These are phyloP conservation scores for Bolboschoenus planiculmis DNA, from an alignment of 176 grass and related monocot genomes.

Conservation along the genomic window DNA sequence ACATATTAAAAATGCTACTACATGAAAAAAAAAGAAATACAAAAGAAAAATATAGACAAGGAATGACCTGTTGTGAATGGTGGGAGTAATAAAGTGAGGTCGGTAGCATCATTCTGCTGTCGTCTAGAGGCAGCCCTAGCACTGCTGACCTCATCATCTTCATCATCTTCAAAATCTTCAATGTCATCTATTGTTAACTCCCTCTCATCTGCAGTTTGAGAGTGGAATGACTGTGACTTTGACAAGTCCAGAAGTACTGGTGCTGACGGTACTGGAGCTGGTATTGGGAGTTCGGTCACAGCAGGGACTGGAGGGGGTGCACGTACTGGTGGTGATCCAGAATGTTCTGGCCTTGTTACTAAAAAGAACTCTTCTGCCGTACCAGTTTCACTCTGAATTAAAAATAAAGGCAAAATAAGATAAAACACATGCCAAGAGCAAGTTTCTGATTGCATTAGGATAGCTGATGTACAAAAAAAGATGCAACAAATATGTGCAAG, in stretches of 20 bases:
- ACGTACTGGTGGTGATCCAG: conserved; percentile 66
- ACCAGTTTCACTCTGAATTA: conserved; percentile 61
- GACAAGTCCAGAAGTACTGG: conserved; percentile 36
- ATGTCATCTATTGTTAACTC: conserved; percentile 96
- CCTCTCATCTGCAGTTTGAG: conserved; percentile 46
- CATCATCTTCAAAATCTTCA: conserved; percentile 90
- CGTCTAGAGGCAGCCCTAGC: conserved; percentile 54
- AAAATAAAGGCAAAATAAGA: conserved; percentile 24
- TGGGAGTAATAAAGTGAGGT: conserved; percentile 52
- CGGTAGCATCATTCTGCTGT: conserved; percentile 54
- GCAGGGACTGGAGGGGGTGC: conserved; percentile 68
- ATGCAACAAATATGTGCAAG: neutral
- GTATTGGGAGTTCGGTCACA: conserved; percentile 37
- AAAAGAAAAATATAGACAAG: neutral
- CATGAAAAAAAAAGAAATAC: neutral
- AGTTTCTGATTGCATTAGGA: neutral
- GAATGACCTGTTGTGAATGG: conserved; percentile 64
- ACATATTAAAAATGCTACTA: neutral
- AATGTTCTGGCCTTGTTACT: conserved; percentile 76
- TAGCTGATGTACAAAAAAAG: neutral
- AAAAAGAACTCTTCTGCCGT: conserved; percentile 81
- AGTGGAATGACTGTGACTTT: conserved; percentile 56
- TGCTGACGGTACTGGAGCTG: conserved; percentile 40
- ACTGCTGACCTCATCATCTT: conserved; percentile 67
- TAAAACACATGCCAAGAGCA: neutral